Evolutionary conservation across 2,329 filamentous ascomycete species (phyloP), one percentile per base, ranked within the genome.

Genomic region (Colletotrichum brevisporum): DNA sequence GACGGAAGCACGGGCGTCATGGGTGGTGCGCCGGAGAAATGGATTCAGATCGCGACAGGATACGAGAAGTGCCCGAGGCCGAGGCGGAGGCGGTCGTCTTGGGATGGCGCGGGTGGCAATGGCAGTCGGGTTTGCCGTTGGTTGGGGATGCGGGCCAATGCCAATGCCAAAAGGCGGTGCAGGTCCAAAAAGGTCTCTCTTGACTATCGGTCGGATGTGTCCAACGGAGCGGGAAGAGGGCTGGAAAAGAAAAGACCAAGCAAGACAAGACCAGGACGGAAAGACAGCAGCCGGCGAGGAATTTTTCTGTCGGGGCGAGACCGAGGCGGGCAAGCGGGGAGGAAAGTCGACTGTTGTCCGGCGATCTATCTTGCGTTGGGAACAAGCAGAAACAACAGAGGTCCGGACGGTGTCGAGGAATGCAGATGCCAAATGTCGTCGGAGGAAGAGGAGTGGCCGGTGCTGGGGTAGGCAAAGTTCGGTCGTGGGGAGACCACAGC

Each of bases 1-100:
- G 57, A 68, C 41, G 27, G 26, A 48, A 58, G 67, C 57, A 70
- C 57, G 58, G 63, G 57, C 67, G 63, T 68, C 67, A 70, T 70
- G 58, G 53, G 67, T 67, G 64, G 62, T 63, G 47, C 31, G 64
- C 52, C 55, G 59, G 16, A 31, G 51, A 21, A 53, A 8, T 15
- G 10, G 12, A 54, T 67, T 61, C 39, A 41, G 43, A 51, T 59
- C 31, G 63, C 48, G 39, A 50, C 31, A 52, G 43, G 64, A 68
- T 70, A 68, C 54, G 63, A 68, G 54, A 45, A 47, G 63, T 36
- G 41, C 58, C 47, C 57, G 64, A 68, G 45, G 58, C 67, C 64
- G 48, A 68, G 67, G 52, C 54, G 57, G 48, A 68, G 67, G 52
- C 54, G 57, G 67, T 58, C n/a, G 52, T 67, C 39, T 48, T 58